Base-by-base conservation (phyloP, 495 filamentous ascomycete species). In the Neurospora intermedia region DNA sequence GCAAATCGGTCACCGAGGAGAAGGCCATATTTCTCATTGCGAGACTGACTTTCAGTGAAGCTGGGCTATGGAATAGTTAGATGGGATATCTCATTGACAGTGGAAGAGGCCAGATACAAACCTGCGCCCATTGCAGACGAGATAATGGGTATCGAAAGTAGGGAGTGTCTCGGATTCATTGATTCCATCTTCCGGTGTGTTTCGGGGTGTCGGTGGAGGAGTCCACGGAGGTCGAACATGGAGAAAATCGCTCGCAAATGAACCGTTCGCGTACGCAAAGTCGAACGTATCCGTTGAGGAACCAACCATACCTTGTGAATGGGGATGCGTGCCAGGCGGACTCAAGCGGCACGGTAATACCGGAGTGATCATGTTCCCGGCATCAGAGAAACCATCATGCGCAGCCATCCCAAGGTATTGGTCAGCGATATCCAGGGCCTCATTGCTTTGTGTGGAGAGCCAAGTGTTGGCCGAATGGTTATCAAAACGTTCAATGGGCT, bases 21-120 rank as follows among this genome's bases (percentile, higher is more conserved):
- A 76, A 73, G 18, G 69, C 69, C 7, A 9, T 48, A 13, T 27
- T 40, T 66, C 74, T 71, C 18, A 71, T 4, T 40, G 13, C 8
- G 6, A 45, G 43, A 69, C 74, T 78, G n/a, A 73, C 76, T 48
- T 76, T 78, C 69, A 78, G 71, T 6, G 74, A 77, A 35, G n/a
- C 6, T 6, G 76, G 77, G 27, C 77, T 79, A 38, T 23, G 20
- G 11, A 35, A 69, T 6, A n/a, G 35, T 75, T 23, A 77, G 72
- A 40, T 38, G 43, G 20, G 2, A 43, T 43, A 69, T 10, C 18
- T 41, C 4, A 20, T 16, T 20, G 46, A 35, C 70, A 20, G 27
- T 15, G 35, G 43, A 23, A 27, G 20, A 59, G 70, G 59, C 16
- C n/a, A n/a, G n/a, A 66, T 27, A 74, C 76, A 66, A n/a, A 77